These are phyloP conservation scores for Adiantum capillusveneris DNA, from an alignment of 75 land plant genomes.

Conservation along the genomic window DNA sequence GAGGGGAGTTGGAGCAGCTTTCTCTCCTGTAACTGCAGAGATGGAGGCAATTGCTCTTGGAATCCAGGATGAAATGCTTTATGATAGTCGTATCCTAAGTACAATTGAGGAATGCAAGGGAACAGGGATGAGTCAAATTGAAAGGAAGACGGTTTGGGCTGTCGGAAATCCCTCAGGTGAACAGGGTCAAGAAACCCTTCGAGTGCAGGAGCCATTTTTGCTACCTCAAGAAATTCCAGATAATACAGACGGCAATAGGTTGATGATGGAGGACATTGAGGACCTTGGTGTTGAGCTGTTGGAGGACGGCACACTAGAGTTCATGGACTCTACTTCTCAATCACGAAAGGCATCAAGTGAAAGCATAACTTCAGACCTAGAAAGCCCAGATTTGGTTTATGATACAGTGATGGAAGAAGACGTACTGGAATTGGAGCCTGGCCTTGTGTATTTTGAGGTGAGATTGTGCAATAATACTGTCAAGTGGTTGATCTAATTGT, in stretches of 20 bases:
- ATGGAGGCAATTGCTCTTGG: conserved; percentile 88
- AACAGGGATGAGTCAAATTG: conserved; percentile 24
- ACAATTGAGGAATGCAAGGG: conserved; percentile 34
- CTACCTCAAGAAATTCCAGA: conserved; percentile 1
- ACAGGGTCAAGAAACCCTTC: conserved; percentile 16
- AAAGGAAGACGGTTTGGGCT: conserved; percentile 68
- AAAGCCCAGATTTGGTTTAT: conserved; percentile 2
- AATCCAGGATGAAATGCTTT: conserved; percentile 55
- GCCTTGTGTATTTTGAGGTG: conserved; percentile 97
- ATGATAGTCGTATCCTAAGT: conserved; percentile 72
- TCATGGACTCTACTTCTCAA: too few species aligned
- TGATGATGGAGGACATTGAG: neutral
- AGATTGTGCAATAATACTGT: neutral
- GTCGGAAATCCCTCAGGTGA: conserved; percentile 76
- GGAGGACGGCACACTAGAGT: neutral
- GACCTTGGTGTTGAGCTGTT: neutral
- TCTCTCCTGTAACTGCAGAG: conserved; percentile 89
- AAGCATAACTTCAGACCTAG: neutral
- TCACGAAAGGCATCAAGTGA: neutral
- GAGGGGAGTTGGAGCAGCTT: conserved; percentile 94
- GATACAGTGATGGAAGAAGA: conserved; percentile 79
- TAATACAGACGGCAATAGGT: neutral
- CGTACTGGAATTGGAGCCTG: conserved; percentile 69
- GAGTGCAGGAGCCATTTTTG: conserved; percentile 3
- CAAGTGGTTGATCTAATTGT: neutral